Conservation (phyloP, 805 yeast species). For the Kodamaea leandrae region DNA sequence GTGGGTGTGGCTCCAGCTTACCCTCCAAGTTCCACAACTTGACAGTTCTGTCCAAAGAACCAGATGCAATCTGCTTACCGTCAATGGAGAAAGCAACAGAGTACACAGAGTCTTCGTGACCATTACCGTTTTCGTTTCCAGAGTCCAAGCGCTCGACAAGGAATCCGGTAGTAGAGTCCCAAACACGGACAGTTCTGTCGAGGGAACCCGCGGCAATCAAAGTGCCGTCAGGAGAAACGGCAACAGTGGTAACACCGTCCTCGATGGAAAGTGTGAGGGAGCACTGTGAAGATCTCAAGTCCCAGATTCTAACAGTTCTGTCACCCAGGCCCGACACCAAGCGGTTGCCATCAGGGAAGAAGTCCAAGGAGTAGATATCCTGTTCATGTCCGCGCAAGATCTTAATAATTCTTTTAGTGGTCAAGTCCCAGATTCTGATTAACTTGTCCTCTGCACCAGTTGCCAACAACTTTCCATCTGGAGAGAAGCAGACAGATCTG, state of each 20-base stretch:
- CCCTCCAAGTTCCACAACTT: constrained; percentile 91
- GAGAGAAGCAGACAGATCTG: constrained; percentile 93
- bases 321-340: constrained; percentile 96
- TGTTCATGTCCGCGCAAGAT: constrained; percentile 93
- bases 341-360: constrained; percentile 90
- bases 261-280: constrained; percentile 85
- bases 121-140: constrained; percentile 83
- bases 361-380: constrained; percentile 93
- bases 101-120: constrained; percentile 95
- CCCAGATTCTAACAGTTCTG: constrained; percentile 96
- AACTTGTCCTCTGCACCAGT: constrained; percentile 91
- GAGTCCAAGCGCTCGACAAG: constrained; percentile 89
- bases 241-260: constrained; percentile 98
- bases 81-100: constrained; percentile 90
- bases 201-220: constrained; percentile 94
- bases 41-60: constrained; percentile 93
- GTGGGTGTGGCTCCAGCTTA: constrained; percentile 28
- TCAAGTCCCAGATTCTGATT: constrained; percentile 94
- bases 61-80: constrained; percentile 89
- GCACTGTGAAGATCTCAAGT: constrained; percentile 84
- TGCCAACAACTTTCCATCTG: constrained; percentile 87
- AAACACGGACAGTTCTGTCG: constrained; percentile 92
- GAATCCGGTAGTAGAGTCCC: constrained; percentile 94
- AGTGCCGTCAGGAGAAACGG: constrained; percentile 92
- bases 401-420: constrained; percentile 78